Conservation (phyloP, 441 rosid species). For the Mallotus repandus region DNA sequence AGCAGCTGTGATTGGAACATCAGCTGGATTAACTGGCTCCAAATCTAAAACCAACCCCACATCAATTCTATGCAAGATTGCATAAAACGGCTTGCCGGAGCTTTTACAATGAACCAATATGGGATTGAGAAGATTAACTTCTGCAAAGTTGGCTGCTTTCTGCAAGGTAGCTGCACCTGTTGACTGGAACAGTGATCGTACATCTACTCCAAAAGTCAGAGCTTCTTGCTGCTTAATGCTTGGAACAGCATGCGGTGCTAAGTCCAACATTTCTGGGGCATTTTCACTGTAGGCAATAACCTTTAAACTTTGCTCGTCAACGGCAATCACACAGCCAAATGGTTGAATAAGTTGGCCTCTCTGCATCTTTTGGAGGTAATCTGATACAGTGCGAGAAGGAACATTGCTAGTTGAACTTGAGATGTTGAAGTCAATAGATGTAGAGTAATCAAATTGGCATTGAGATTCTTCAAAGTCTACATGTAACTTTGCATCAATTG, state of each 20-base stretch:
- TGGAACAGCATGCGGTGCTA: conserved; percentile 74
- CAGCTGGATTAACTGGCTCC: conserved; percentile 78
- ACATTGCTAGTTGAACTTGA: conserved; percentile 55
- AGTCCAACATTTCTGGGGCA: conserved; percentile 71
- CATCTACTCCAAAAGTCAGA: conserved; percentile 60
- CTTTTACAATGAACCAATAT: conserved; percentile 61
- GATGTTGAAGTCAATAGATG: conserved; percentile 51
- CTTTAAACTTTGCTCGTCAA: conserved; percentile 56
- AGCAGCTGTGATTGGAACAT: conserved; percentile 77
- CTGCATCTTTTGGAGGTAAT: conserved; percentile 77
- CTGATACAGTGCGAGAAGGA: conserved; percentile 60
- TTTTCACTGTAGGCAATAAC: conserved; percentile 75
- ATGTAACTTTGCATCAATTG: conserved; percentile 73
- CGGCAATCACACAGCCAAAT: conserved; percentile 74
- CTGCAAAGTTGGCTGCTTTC: conserved; percentile 62
- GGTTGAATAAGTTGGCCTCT: conserved; percentile 74
- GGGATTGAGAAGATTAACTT: conserved; percentile 71
- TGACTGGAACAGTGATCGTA: conserved; percentile 53
- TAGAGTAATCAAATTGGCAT: conserved; percentile 60
- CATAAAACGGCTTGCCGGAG: conserved; percentile 78
- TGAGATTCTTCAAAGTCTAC: conserved; percentile 60
- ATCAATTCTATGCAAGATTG: conserved; percentile 72
- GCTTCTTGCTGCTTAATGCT: conserved; percentile 67
- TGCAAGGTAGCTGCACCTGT: conserved; percentile 63
- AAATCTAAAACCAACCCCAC: conserved; percentile 75